phyloP scores from a whole-genome alignment of 1,284 basidiomycete genomes.

The Sanghuangporus weigelae region DNA sequence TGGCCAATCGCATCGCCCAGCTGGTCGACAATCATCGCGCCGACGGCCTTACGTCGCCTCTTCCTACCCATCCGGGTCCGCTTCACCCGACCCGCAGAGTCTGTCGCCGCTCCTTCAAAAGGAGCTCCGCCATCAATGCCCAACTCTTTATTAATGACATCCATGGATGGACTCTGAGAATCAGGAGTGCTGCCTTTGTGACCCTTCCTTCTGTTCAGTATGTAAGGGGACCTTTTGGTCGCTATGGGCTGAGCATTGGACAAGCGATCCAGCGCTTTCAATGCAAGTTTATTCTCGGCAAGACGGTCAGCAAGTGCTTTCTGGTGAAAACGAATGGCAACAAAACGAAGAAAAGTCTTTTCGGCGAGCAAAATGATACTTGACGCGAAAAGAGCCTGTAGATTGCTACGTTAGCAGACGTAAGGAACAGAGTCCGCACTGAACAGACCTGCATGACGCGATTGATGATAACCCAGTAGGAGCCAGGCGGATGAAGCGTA shows the following conservation, averaged over 20 bases:
- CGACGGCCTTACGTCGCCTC: slow-evolving; percentile 47
- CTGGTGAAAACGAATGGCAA: slow-evolving; percentile 75
- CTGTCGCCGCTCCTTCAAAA: slow-evolving; percentile 8
- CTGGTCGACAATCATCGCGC: slow-evolving; percentile 65
- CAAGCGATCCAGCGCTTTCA: slow-evolving; percentile 63
- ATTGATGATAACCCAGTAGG: slow-evolving; percentile 66
- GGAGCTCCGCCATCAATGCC: slow-evolving; percentile 3
- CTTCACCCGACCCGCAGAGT: slow-evolving; percentile 8
- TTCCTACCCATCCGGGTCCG: slow-evolving; percentile 31
- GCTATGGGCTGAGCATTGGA: slow-evolving; percentile 53
- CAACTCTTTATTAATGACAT: slow-evolving; percentile 22
- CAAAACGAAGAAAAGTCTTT: slow-evolving; percentile 66
- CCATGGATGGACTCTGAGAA: slow-evolving; percentile 29
- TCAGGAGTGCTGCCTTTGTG: slow-evolving; percentile 26
- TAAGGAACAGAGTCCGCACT: not conserved
- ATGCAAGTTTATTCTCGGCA: slow-evolving; percentile 60
- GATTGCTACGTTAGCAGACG: not conserved
- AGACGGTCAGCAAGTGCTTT: slow-evolving; percentile 70
- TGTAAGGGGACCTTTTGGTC: slow-evolving; percentile 28
- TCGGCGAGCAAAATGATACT: slow-evolving; percentile 60
- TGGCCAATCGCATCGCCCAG: slow-evolving; percentile 66
- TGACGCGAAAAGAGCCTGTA: slow-evolving; percentile 58
- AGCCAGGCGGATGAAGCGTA: slow-evolving; percentile 52
- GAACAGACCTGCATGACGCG: slow-evolving; percentile 58
- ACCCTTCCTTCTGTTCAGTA: slow-evolving; percentile 28